These are phyloP conservation scores for Diversispora eburnea DNA, from an alignment of 192 early-diverging fungal genomes.

Conservation along the genomic window DNA sequence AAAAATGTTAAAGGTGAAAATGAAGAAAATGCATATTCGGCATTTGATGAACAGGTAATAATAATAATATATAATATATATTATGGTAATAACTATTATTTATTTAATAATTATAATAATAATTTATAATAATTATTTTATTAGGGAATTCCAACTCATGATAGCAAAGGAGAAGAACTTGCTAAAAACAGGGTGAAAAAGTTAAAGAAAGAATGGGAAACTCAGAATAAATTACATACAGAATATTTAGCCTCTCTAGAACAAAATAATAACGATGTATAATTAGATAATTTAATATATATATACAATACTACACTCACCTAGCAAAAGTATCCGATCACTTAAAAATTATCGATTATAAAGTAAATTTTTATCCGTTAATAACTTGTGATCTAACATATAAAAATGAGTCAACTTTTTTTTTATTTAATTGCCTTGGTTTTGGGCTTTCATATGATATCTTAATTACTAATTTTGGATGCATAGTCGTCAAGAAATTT, in stretches of 20 bases:
- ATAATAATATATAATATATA: background rate
- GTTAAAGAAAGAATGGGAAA: conserved; percentile 79
- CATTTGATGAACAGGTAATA: conserved; percentile 65
- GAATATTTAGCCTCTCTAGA: conserved; percentile 59
- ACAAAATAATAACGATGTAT: too few species aligned
- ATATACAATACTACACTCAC: too few species aligned
- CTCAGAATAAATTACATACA: conserved; percentile 85
- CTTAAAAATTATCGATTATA: too few species aligned
- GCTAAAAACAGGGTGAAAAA: conserved; percentile 84
- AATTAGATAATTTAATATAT: too few species aligned
- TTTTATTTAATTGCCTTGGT: too few species aligned
- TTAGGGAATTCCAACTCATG: conserved; percentile 80
- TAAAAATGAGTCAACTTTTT: too few species aligned
- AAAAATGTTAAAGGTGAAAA: conserved; percentile 51
- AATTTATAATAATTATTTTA: background rate
- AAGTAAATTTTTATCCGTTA: too few species aligned
- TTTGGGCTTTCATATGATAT: too few species aligned
- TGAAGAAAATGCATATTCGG: conserved; percentile 50
- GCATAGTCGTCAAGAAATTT: too few species aligned
- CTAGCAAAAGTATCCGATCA: too few species aligned
- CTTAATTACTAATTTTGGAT: too few species aligned
- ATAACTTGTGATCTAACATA: too few species aligned
- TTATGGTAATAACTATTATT: background rate
- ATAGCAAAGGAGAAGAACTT: conserved; percentile 77
- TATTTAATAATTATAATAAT: background rate